Percentiles rank a stretch among this genome's conserved stretches.
Conservation (phyloP, 2,329 filamentous ascomycete species). For the Huntiella savannae region DNA sequence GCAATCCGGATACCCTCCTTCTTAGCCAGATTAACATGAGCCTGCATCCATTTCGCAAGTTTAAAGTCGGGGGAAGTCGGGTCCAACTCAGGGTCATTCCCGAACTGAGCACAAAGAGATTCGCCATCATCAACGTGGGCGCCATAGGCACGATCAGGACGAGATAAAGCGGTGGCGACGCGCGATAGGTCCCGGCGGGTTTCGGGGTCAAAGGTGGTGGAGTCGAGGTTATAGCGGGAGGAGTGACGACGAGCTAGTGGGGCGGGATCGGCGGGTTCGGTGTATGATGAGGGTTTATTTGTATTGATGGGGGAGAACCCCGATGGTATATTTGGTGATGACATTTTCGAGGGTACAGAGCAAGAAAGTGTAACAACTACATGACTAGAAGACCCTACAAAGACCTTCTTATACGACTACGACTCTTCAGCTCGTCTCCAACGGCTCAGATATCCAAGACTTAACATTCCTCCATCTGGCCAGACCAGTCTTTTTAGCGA, state of each 20-base stretch:
- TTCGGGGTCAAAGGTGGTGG: conserved; percentile 13
- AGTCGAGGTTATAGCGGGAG: not conserved
- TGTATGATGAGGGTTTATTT: too few relatives aligned
- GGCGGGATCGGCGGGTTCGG: not conserved
- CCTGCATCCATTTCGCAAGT: conserved; percentile 23
- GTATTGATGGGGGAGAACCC: too few relatives aligned
- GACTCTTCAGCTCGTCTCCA: too few relatives aligned
- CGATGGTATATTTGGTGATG: too few relatives aligned
- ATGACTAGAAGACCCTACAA: too few relatives aligned
- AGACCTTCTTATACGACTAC: too few relatives aligned
- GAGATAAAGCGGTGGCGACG: conserved; percentile 23
- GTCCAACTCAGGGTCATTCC: conserved; percentile 19
- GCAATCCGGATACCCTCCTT: conserved; percentile 34
- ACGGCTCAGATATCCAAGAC: too few relatives aligned
- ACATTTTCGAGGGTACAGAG: too few relatives aligned
- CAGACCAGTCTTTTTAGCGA: too few relatives aligned
- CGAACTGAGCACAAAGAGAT: not conserved
- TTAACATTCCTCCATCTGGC: too few relatives aligned
- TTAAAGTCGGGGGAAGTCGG: conserved; percentile 23
- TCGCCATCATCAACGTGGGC: not conserved
- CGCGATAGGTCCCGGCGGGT: conserved; percentile 21
- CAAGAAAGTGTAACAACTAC: too few relatives aligned
- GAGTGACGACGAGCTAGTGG: not conserved
- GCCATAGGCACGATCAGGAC: conserved; percentile 13
- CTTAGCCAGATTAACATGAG: conserved; percentile 25